These are phyloP conservation scores for Leishmania major DNA, from an alignment of 208 protist genomes.

Conservation along the genomic window DNA sequence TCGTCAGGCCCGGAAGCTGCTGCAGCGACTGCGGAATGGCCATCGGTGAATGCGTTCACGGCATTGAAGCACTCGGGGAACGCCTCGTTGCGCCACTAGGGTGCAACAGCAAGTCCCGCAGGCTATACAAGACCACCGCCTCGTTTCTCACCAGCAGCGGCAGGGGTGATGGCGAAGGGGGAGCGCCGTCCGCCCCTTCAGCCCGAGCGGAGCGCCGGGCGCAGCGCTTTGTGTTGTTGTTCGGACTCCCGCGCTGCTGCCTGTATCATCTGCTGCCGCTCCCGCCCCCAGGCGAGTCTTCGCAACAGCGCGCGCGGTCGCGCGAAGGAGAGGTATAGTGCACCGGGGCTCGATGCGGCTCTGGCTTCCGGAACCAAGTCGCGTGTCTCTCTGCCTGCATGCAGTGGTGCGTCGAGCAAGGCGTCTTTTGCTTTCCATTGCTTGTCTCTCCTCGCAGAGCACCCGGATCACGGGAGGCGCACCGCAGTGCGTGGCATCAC, in stretches of 20 bases:
- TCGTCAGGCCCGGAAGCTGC: neutral
- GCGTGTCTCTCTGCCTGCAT: neutral
- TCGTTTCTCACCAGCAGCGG: neutral
- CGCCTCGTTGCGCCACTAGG: neutral
- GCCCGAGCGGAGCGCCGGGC: constrained; percentile 17
- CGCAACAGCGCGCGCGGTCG: neutral
- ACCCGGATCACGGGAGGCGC: too few relatives aligned
- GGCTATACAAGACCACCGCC: neutral
- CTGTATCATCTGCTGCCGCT: constrained; percentile 30
- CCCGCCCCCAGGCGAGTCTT: neutral
- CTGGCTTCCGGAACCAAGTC: neutral
- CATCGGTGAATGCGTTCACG: neutral
- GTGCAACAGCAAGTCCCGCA: neutral
- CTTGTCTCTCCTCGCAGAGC: neutral
- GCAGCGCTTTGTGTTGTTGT: constrained; percentile 26
- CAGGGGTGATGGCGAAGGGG: neutral
- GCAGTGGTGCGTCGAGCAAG: neutral
- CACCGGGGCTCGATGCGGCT: neutral
- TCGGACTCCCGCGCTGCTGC: constrained; percentile 15
- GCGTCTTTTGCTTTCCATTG: neutral
- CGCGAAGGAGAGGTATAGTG: neutral
- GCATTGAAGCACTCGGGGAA: neutral
- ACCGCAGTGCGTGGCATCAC: too few relatives aligned
- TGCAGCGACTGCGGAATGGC: constrained; percentile 9
- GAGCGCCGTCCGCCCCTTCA: neutral